Conservation (phyloP, 257 asterid species). For the Petunia axillaris region DNA sequence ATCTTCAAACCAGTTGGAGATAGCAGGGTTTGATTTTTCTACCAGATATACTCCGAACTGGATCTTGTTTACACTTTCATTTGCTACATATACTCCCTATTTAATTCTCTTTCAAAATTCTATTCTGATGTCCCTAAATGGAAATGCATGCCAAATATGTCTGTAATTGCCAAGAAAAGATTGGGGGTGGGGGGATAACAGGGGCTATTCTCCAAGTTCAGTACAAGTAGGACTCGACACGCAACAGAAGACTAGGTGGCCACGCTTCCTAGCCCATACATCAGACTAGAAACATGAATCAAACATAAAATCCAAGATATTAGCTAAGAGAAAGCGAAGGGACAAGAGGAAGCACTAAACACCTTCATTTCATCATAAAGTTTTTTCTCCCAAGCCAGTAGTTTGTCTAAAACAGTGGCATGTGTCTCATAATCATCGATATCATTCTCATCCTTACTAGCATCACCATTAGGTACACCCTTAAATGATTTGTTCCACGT, state of each 20-base stretch:
- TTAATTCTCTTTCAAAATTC: background rate
- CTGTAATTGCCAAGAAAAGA: background rate
- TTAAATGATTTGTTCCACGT: slow-evolving; percentile 94
- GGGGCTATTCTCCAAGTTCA: background rate
- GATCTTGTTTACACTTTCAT: background rate
- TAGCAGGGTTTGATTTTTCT: background rate
- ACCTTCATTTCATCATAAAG: slow-evolving; percentile 98
- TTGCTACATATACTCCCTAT: background rate
- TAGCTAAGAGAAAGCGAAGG: slow-evolving; percentile 6
- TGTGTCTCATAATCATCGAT: slow-evolving; percentile 80
- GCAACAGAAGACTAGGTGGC: background rate
- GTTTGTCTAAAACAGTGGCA: slow-evolving; percentile 94
- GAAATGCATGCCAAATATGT: background rate
- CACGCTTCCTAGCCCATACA: background rate
- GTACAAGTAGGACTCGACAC: background rate
- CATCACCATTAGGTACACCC: slow-evolving; percentile 69
- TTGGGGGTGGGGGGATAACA: background rate
- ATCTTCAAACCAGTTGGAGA: background rate
- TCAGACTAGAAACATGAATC: slow-evolving; percentile 1
- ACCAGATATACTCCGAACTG: background rate
- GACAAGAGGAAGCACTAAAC: slow-evolving; percentile 5
- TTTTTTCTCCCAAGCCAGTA: slow-evolving; percentile 98
- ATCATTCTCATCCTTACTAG: slow-evolving; percentile 52
- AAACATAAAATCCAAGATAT: background rate
- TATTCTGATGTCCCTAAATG: background rate